These are phyloP conservation scores for Xylaria cubensis DNA, from an alignment of 495 filamentous ascomycete species.

Conservation along the genomic window DNA sequence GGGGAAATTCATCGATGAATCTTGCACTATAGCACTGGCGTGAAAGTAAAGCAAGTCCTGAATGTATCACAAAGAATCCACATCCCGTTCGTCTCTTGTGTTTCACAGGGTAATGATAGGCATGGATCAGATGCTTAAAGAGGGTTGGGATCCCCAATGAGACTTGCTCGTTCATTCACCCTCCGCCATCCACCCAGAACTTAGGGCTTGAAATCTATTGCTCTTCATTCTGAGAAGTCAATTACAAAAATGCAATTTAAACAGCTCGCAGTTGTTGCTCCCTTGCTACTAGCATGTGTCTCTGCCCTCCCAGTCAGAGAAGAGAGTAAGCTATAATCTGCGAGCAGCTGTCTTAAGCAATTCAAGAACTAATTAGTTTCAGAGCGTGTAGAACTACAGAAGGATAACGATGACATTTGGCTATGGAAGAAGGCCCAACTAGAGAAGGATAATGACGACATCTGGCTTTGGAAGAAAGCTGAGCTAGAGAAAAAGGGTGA, in stretches of 20 bases:
- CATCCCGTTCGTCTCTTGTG: background rate
- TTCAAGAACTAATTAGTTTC: background rate
- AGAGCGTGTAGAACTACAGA: constrained; percentile 14
- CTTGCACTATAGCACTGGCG: background rate
- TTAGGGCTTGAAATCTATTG: background rate
- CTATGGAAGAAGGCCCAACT: constrained; percentile 29
- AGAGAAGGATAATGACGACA: constrained; percentile 33
- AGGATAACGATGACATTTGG: constrained; percentile 44
- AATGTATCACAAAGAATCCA: background rate
- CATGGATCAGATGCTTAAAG: constrained; percentile 2
- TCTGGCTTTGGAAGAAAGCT: constrained; percentile 39
- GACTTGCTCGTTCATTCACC: background rate
- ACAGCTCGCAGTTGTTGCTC: constrained; percentile 10
- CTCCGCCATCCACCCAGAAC: background rate
- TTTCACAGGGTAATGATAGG: background rate
- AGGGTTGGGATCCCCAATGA: background rate
- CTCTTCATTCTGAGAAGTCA: background rate
- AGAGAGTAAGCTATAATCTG: background rate
- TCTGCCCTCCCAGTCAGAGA: constrained; percentile 20
- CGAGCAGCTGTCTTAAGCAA: background rate
- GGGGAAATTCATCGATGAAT: constrained; percentile 5
- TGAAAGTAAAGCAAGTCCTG: background rate
- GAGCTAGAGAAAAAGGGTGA: constrained; percentile 39
- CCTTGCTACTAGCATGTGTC: constrained; percentile 12
- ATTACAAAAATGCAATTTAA: constrained; percentile 16